phyloP scores from a whole-genome alignment of 176 grass and related monocot genomes.

The Musa schizocarpa region DNA sequence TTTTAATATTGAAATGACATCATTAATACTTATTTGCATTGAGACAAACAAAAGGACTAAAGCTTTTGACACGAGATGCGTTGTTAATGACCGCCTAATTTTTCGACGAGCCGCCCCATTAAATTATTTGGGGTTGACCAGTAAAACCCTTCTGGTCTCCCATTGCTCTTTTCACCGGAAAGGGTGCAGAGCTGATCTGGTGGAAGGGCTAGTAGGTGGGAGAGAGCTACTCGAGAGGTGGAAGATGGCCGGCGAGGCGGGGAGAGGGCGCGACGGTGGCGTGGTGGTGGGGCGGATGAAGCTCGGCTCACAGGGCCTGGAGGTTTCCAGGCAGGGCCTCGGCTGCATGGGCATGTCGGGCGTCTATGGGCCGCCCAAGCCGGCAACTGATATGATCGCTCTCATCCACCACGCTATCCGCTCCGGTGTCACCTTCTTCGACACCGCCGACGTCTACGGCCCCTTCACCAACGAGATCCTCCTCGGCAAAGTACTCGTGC shows the following conservation, averaged over 20 bases:
- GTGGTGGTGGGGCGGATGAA: conserved; percentile 39
- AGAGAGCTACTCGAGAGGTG: too few species aligned
- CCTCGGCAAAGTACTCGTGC: conserved; percentile 42
- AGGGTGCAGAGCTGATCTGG: too few species aligned
- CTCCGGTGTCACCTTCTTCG: conserved; percentile 58
- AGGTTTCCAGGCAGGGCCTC: conserved; percentile 62
- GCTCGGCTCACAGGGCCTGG: conserved; percentile 67
- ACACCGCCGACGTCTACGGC: conserved; percentile 73
- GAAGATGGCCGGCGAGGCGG: not conserved
- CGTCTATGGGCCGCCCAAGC: conserved; percentile 55
- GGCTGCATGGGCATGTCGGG: conserved; percentile 82
- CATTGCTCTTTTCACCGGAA: too few species aligned
- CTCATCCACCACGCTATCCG: conserved; percentile 63
- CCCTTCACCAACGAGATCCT: conserved; percentile 75
- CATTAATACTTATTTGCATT: too few species aligned
- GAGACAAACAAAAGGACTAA: too few species aligned
- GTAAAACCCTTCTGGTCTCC: too few species aligned
- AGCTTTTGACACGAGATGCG: too few species aligned
- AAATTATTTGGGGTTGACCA: too few species aligned
- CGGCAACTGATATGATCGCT: conserved; percentile 53
- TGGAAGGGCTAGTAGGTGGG: too few species aligned
- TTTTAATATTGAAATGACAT: too few species aligned
- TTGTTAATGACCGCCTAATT: too few species aligned
- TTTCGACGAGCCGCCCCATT: too few species aligned
- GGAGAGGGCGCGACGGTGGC: not conserved